Percentiles rank a stretch among this genome's conserved stretches.
Evolutionary conservation across 192 early-diverging fungal genomes (phyloP).

Genomic region (Backusella circina): DNA sequence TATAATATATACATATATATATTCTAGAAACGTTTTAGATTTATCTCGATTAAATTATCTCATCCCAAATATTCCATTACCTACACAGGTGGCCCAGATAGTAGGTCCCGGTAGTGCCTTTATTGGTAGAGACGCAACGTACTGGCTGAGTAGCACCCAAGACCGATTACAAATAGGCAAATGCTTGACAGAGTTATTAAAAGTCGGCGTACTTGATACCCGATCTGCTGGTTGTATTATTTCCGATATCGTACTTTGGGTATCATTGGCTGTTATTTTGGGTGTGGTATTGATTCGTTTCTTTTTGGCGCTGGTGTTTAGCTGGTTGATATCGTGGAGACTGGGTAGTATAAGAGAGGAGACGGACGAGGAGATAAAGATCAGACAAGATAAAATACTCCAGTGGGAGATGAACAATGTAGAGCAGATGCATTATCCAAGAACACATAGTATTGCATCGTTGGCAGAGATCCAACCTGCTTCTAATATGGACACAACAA

Average conservation of each 20-base stretch:
- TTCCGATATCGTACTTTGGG: slow-evolving; percentile 74
- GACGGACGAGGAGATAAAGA: slow-evolving; percentile 47
- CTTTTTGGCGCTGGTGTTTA: slow-evolving; percentile 72
- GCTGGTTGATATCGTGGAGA: slow-evolving; percentile 75
- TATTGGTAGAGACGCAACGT: slow-evolving; percentile 52
- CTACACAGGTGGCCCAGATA: slow-evolving; percentile 35
- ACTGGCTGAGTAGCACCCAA: slow-evolving; percentile 43
- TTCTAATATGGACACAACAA: background rate
- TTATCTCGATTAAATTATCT: slow-evolving; percentile 58
- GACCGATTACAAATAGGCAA: slow-evolving; percentile 54
- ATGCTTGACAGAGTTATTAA: slow-evolving; percentile 76
- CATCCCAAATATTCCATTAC: slow-evolving; percentile 50
- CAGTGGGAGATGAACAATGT: slow-evolving; percentile 39
- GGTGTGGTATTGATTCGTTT: slow-evolving; percentile 69
- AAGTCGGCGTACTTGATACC: slow-evolving; percentile 79
- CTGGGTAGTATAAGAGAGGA: slow-evolving; percentile 73
- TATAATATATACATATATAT: background rate
- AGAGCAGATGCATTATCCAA: slow-evolving; percentile 51
- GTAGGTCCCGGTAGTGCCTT: slow-evolving; percentile 36
- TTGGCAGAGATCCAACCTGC: background rate
- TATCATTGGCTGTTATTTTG: slow-evolving; percentile 73
- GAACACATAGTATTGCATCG: slow-evolving; percentile 46
- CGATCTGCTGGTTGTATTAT: slow-evolving; percentile 79
- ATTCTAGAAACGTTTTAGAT: slow-evolving; percentile 60
- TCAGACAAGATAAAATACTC: slow-evolving; percentile 38